phyloP scores from a whole-genome alignment of 306 rosid genomes.

The Medicago arabica region DNA sequence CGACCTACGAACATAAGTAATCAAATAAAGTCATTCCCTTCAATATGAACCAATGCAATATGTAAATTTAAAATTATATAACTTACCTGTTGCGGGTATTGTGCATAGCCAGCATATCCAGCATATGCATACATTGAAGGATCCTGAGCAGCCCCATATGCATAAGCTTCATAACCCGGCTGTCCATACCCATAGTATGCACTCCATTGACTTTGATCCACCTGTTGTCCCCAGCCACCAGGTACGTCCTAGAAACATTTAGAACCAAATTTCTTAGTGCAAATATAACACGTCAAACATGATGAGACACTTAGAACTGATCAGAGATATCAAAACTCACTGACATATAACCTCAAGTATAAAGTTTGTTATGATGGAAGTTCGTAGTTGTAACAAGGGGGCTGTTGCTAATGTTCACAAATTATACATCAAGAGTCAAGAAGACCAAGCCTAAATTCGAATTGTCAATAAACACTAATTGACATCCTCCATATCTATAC shows the following conservation, averaged over 20 bases:
- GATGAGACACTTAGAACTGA: constrained; percentile 18
- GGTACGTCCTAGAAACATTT: constrained; percentile 61
- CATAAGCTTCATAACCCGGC: constrained; percentile 77
- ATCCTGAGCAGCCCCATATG: constrained; percentile 79
- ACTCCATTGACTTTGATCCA: constrained; percentile 82
- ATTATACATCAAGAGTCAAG: constrained; percentile 2
- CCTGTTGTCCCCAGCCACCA: constrained; percentile 80
- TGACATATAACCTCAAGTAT: background rate
- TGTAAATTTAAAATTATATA: constrained; percentile 9
- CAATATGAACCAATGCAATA: background rate
- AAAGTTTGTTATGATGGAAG: constrained; percentile 8
- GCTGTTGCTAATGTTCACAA: constrained; percentile 19
- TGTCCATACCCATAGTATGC: constrained; percentile 88
- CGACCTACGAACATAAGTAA: constrained; percentile 58
- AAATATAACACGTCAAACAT: background rate
- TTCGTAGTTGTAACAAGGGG: background rate
- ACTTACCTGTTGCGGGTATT: constrained; percentile 79
- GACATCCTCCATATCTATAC: constrained; percentile 10
- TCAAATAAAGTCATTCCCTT: constrained; percentile 3
- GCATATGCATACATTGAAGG: constrained; percentile 77
- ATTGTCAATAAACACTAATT: background rate
- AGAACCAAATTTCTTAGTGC: constrained; percentile 29
- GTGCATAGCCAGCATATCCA: constrained; percentile 80
- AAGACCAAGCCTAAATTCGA: constrained; percentile 8
- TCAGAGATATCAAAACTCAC: constrained; percentile 18